These are phyloP conservation scores for Protomyces inundatus DNA, from an alignment of 1,139 yeast species.

Conservation along the genomic window DNA sequence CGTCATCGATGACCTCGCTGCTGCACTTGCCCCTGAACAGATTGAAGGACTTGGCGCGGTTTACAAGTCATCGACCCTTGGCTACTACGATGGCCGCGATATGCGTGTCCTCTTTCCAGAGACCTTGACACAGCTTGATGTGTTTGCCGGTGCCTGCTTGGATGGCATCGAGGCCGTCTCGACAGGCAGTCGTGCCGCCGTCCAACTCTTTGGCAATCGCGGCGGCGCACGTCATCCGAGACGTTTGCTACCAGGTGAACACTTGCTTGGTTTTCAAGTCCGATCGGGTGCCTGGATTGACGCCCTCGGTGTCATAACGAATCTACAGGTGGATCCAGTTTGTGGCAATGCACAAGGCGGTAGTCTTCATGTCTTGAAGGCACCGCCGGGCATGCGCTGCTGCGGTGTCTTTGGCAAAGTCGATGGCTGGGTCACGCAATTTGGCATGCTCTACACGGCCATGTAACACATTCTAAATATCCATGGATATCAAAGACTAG, in stretches of 20 bases:
- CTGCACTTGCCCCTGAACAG: conserved; percentile 27
- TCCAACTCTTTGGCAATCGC: conserved; percentile 56
- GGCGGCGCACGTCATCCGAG: conserved; percentile 58
- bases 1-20: conserved; percentile 36
- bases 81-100: not conserved
- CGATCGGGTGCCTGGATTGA: conserved; percentile 88
- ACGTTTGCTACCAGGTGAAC: conserved; percentile 53
- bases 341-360: conserved; percentile 15
- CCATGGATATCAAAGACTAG: not conserved
- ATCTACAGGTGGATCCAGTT: conserved; percentile 32
- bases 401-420: conserved; percentile 16
- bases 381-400: conserved; percentile 7
- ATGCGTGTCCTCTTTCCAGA: conserved; percentile 31
- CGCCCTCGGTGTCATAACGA: conserved; percentile 64
- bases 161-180: conserved; percentile 50
- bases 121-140: conserved; percentile 48
- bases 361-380: not conserved
- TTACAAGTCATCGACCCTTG: not conserved
- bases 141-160: conserved; percentile 67
- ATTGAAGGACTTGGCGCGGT: not conserved
- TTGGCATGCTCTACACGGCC: conserved; percentile 4
- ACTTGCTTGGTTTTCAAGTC: conserved; percentile 54
- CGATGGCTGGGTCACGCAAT: conserved; percentile 1
- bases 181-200: conserved; percentile 23
- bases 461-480: not conserved